These are phyloP conservation scores for Candida michaelii DNA, from an alignment of 805 yeast genomes.

Conservation along the genomic window DNA sequence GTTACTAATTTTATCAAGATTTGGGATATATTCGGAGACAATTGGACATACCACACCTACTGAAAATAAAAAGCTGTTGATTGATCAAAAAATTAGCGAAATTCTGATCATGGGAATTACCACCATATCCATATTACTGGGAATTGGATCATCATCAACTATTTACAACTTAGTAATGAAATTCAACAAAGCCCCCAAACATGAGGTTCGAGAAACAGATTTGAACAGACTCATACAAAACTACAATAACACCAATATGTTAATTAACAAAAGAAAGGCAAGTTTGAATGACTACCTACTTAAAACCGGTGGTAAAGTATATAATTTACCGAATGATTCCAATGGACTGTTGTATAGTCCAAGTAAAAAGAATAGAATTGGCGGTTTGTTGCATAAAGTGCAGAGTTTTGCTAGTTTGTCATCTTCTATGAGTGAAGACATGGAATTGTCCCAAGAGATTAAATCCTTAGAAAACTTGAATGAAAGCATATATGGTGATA, in stretches of 20 bases:
- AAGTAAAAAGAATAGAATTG: slow-evolving; percentile 19
- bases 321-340: slow-evolving; percentile 18
- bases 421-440: slow-evolving; percentile 9
- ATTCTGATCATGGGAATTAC: slow-evolving; percentile 49
- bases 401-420: slow-evolving; percentile 42
- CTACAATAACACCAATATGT: slow-evolving; percentile 41
- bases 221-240: slow-evolving; percentile 34
- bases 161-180: slow-evolving; percentile 26
- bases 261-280: slow-evolving; percentile 31
- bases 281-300: slow-evolving; percentile 26
- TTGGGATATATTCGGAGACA: slow-evolving; percentile 24
- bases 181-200: neutral
- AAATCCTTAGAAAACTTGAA: slow-evolving; percentile 33
- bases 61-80: slow-evolving; percentile 5
- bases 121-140: slow-evolving; percentile 50
- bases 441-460: slow-evolving; percentile 41
- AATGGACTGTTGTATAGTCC: neutral
- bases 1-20: slow-evolving; percentile 33
- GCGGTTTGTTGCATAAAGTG: slow-evolving; percentile 37
- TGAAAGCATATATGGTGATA: slow-evolving; percentile 30
- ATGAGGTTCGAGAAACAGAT: slow-evolving; percentile 28
- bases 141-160: slow-evolving; percentile 52
- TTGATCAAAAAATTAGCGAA: slow-evolving; percentile 46
- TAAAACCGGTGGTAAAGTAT: slow-evolving; percentile 26
- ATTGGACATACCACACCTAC: slow-evolving; percentile 12